Base-by-base conservation (phyloP, 768 basidiomycete species). In the Tylopilus vinaceipallidus region DNA sequence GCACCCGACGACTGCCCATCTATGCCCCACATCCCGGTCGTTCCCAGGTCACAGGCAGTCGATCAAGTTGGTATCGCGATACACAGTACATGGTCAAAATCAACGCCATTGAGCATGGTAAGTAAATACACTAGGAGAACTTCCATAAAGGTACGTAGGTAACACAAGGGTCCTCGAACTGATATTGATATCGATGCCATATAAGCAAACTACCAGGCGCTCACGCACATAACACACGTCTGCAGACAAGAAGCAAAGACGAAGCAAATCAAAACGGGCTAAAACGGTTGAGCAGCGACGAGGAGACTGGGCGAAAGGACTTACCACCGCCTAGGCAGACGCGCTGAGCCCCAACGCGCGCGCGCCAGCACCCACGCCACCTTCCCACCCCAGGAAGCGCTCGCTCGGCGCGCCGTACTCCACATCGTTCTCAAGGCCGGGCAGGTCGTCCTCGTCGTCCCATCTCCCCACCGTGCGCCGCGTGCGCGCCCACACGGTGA, bases 401-500 rank as follows among this genome's bases (percentile, higher is more conserved):
- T 90, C 88, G 55, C 44, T 60, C 36, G 66, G 58, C 34, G 60
- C 63, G 36, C 63, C 60, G 47, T 68, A 63, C 37, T 54, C 77
- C 44, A 68, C 65, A 36, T 73, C 71, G 57, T 35, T 63, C 63
- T 53, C 73, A 61, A 47, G 62, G 68, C 61, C 78, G 40, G 33
- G 56, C 45, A 49, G 52, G 44, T 52, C 70, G n/a, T 80, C 79
- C 29, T 76, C 76, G 34, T 74, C 74, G 24, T 71, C 71, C 73
- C 76, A 81, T 45, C 72, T 79, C 34, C 78, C 71, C 16, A 73
- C 71, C 17, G 81, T 73, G 42, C 80, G 79, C 59, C 78, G 79
- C 27, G 86, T 85, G 37, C 87, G 81, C 7, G 94, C 91, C 91
- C 93, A 97, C 19, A 92, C 84, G 2, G 91, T 88, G 50, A 97